Evolutionary conservation across 805 yeast species (phyloP).

Genomic region (Cyberlindnera suaveolens): DNA sequence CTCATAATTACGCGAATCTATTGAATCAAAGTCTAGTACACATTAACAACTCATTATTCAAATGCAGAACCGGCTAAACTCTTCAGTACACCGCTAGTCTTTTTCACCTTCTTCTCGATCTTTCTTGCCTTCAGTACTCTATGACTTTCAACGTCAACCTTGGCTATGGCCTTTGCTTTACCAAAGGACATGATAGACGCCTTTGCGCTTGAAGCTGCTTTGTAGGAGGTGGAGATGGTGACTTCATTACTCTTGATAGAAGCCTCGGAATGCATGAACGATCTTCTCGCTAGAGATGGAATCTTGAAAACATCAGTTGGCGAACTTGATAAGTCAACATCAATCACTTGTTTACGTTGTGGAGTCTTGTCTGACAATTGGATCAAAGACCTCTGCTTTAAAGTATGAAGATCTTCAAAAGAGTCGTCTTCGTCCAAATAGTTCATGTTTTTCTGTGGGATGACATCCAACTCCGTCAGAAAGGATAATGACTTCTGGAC

Average conservation of each 20-base stretch:
- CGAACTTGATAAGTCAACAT: slow-evolving; percentile 17
- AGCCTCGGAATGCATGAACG: slow-evolving; percentile 36
- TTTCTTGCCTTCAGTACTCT: slow-evolving; percentile 23
- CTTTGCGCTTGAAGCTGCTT: slow-evolving; percentile 47
- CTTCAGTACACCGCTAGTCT: slow-evolving; percentile 9
- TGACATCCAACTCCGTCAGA: slow-evolving; percentile 30
- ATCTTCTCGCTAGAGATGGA: slow-evolving; percentile 39
- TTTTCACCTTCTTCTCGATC: slow-evolving; percentile 10
- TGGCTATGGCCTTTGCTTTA: slow-evolving; percentile 14
- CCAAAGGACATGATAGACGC: slow-evolving; percentile 56
- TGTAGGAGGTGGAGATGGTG: slow-evolving; percentile 46
- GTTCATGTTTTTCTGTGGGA: slow-evolving; percentile 1
- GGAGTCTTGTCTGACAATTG: slow-evolving; percentile 27
- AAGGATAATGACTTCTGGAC: slow-evolving; percentile 54
- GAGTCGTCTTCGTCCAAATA: slow-evolving; percentile 29
- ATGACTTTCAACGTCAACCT: slow-evolving; percentile 10
- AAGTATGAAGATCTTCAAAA: slow-evolving; percentile 37
- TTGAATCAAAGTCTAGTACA: neutral
- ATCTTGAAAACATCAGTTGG: slow-evolving; percentile 21
- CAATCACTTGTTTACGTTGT: slow-evolving; percentile 13
- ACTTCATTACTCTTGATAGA: slow-evolving; percentile 39
- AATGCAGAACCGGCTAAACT: slow-evolving; percentile 7
- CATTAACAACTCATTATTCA: slow-evolving; percentile 1
- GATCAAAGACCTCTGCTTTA: slow-evolving; percentile 38
- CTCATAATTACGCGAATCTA: neutral